phyloP scores from a whole-genome alignment of 2,329 filamentous ascomycete species.

The Chrysosphaeria jannelii region DNA sequence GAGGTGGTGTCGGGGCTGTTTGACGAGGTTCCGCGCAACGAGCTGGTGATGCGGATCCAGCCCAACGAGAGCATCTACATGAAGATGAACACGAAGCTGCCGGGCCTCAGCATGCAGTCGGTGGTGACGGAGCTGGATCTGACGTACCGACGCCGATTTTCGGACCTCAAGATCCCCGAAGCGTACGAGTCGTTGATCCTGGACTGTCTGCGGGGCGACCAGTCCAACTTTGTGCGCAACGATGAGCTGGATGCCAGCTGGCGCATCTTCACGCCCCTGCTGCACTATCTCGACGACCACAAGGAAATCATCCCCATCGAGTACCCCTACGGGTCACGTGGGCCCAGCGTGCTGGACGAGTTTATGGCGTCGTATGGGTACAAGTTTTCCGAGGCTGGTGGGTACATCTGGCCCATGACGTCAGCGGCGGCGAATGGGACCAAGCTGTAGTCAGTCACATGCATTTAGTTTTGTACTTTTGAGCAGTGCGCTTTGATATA shows the following conservation, averaged over 20 bases:
- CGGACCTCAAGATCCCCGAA: conserved; percentile 96
- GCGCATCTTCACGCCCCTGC: conserved; percentile 90
- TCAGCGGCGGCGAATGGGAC: conserved; percentile 22
- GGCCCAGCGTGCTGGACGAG: conserved; percentile 85
- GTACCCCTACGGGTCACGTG: conserved; percentile 93
- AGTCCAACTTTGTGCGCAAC: conserved; percentile 96
- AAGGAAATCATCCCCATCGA: conserved; percentile 99
- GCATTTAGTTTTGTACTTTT: too few relatives aligned
- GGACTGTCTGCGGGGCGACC: conserved; percentile 91
- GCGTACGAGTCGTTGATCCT: conserved; percentile 95
- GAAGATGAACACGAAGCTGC: conserved; percentile 99
- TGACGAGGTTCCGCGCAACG: conserved; percentile 97
- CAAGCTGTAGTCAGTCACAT: conserved; percentile 54
- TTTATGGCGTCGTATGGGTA: conserved; percentile 96
- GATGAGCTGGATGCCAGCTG: conserved; percentile 93
- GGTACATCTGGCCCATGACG: conserved; percentile 81
- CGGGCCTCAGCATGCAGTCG: conserved; percentile 96
- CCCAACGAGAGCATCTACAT: conserved; percentile 99
- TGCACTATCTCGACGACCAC: conserved; percentile 97
- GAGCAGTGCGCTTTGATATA: conserved; percentile 1
- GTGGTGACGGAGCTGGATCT: conserved; percentile 95
- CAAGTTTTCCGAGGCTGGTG: conserved; percentile 90
- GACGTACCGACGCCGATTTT: conserved; percentile 94
- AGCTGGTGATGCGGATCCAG: conserved; percentile 96
- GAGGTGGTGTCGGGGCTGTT: conserved; percentile 98